Conservation (phyloP, 768 basidiomycete species). For the Cyclocybe aegerita region DNA sequence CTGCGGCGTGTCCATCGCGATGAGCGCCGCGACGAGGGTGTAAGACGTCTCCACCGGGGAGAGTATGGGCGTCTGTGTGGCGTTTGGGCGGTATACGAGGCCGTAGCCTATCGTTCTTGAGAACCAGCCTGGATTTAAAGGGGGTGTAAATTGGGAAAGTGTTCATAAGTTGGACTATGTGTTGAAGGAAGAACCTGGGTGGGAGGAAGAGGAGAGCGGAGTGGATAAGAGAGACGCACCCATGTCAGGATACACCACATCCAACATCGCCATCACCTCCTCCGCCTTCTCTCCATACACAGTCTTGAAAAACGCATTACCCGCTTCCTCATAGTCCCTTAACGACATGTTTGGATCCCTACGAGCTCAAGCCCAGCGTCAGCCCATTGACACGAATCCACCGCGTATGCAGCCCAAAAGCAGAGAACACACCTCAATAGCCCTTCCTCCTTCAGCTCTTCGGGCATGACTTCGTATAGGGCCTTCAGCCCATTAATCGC, state of each 20-base stretch:
- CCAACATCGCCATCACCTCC: slow-evolving; percentile 45
- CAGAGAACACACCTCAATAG: slow-evolving; percentile 39
- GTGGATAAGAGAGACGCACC: slow-evolving; percentile 40
- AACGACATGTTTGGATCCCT: slow-evolving; percentile 44
- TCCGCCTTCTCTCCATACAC: slow-evolving; percentile 59
- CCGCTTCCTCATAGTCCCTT: slow-evolving; percentile 39
- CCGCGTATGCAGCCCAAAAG: too few relatives aligned
- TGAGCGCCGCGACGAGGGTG: slow-evolving; percentile 58
- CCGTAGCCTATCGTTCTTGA: slow-evolving; percentile 58
- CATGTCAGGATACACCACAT: slow-evolving; percentile 59
- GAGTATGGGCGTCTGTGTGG: slow-evolving; percentile 38
- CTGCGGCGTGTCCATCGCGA: slow-evolving; percentile 59
- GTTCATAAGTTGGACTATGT: background rate
- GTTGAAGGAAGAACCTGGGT: background rate
- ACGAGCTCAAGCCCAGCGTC: background rate
- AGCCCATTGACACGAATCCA: too few relatives aligned
- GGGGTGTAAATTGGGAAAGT: too few relatives aligned
- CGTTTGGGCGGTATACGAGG: slow-evolving; percentile 39
- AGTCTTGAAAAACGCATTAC: slow-evolving; percentile 41
- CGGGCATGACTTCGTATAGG: slow-evolving; percentile 51
- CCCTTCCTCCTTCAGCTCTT: slow-evolving; percentile 46
- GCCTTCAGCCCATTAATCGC: slow-evolving; percentile 57
- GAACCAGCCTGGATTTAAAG: slow-evolving; percentile 63
- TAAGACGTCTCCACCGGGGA: slow-evolving; percentile 58
- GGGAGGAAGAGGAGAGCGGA: too few relatives aligned